Base-by-base conservation (phyloP, 1,139 yeast genomes). In the Yamadazyma dushanensis region DNA sequence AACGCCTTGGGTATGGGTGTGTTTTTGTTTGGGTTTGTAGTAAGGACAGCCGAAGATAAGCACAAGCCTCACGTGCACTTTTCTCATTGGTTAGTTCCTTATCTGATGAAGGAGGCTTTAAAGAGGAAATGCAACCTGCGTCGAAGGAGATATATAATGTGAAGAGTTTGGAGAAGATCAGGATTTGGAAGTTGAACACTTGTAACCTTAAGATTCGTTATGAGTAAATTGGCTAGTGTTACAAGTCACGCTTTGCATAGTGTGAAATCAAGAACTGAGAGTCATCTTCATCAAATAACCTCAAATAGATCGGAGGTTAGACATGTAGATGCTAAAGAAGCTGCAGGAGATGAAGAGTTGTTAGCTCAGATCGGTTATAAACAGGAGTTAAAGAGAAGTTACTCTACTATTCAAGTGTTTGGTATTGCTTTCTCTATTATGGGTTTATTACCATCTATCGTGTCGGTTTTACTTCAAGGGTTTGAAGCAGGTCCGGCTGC, bases 311-410 rank as follows among this genome's bases (percentile, higher is more conserved):
- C 64, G 2, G 63, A 54, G 26, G 47, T 53, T 9, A 42, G 66
- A 34, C 39, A 40, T n/a, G 60, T 62, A 5, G 59, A 60, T 29
- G 56, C 61, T 9, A 38, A 41, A 6, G 47, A 49, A 5, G 66
- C 61, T 8, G 53, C 40, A 2, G 51, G 58, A 25, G 80, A 76
- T 51, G 73, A 57, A 17, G 77, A 72, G 28, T 58, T 76, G 26
- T 58, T 76, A 37, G 76, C 76, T 16, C 73, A 74, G 40, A 71
- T 76, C 39, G 78, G 80, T 19, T 74, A 74, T 50, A 73, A 73
- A 46, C 77, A 73, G 51, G 79, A 74, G 47, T 54, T 74, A 37
- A 63, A 58, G 19, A 61, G 80, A 53, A 63, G 61, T 19, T 74
- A 70, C 41, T 63, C 73, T 8, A 70, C 78, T 2, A 40, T 71